Percentiles rank a stretch among this genome's conserved stretches.
Conservation (phyloP, 768 basidiomycete species). For the Gautieria morchelliformis region DNA sequence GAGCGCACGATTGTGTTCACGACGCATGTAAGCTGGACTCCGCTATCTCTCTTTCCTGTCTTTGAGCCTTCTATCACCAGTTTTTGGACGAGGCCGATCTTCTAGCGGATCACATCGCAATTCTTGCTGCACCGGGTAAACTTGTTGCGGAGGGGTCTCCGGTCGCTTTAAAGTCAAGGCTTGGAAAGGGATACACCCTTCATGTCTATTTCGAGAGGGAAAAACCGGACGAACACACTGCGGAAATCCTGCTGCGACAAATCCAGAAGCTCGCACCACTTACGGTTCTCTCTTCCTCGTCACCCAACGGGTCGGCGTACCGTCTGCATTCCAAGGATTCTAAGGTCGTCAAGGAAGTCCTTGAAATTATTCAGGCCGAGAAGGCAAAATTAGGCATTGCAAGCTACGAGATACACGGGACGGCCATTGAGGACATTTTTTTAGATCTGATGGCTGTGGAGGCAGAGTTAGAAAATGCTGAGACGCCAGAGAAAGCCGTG, state of each 20-base stretch:
- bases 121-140: slow-evolving; percentile 66
- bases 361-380: slow-evolving; percentile 44
- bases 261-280: slow-evolving; percentile 39
- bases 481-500: slow-evolving; percentile 18
- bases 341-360: slow-evolving; percentile 40
- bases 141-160: slow-evolving; percentile 67
- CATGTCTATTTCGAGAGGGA: slow-evolving; percentile 37
- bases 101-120: slow-evolving; percentile 65
- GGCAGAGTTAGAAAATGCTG: slow-evolving; percentile 17
- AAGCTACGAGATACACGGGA: slow-evolving; percentile 60
- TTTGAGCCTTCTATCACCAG: slow-evolving; percentile 21
- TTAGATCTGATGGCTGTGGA: slow-evolving; percentile 47
- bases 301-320: slow-evolving; percentile 38
- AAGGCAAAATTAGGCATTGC: slow-evolving; percentile 27
- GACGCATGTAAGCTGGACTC: slow-evolving; percentile 45
- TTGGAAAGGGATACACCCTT: slow-evolving; percentile 66
- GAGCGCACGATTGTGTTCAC: slow-evolving; percentile 67
- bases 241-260: slow-evolving; percentile 26
- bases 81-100: slow-evolving; percentile 76
- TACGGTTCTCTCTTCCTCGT: slow-evolving; percentile 31
- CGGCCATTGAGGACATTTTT: slow-evolving; percentile 78
- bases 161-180: slow-evolving; percentile 57
- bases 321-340: slow-evolving; percentile 56
- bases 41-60: background rate
- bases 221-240: slow-evolving; percentile 18